Evolutionary conservation across 805 yeast genomes (phyloP).

Genomic region (Candida koratica): DNA sequence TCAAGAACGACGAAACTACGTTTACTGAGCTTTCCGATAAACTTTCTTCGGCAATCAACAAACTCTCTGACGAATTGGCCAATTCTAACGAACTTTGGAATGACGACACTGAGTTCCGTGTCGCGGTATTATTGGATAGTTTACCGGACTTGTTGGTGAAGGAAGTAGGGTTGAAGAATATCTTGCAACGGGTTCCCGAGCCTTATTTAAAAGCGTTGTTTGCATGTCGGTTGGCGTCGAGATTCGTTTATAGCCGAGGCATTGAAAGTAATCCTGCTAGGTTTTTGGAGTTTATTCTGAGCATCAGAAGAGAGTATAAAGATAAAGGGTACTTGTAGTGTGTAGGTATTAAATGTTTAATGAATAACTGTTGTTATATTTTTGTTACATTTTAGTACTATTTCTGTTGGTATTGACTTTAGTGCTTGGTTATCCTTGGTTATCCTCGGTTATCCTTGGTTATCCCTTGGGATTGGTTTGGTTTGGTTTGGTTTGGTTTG

Average conservation of each 20-base stretch:
- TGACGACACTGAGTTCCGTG: conserved; percentile 71
- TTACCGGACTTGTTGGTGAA: conserved; percentile 70
- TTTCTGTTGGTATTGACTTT: too few species aligned
- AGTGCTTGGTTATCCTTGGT: too few species aligned
- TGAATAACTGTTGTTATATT: too few species aligned
- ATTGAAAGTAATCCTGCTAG: conserved; percentile 75
- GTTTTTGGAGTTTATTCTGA: conserved; percentile 65
- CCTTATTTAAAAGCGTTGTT: conserved; percentile 85
- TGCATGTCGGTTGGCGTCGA: conserved; percentile 79
- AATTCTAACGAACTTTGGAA: conserved; percentile 79
- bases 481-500: too few species aligned
- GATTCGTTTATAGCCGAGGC: conserved; percentile 81
- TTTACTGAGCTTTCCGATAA: conserved; percentile 73
- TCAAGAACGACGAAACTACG: conserved; percentile 59
- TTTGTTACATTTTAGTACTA: too few species aligned
- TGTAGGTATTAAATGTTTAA: too few species aligned
- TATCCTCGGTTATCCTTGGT: too few species aligned
- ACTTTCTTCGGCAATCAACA: conserved; percentile 77
- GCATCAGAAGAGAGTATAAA: conserved; percentile 46
- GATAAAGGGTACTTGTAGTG: conserved; percentile 26
- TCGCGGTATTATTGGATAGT: conserved; percentile 69
- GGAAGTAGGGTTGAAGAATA: conserved; percentile 61
- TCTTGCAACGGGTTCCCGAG: conserved; percentile 77
- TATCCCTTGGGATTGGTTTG: too few species aligned
- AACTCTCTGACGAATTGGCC: conserved; percentile 80